These are phyloP conservation scores for Cyathus striatus DNA, from an alignment of 768 basidiomycete species.

Conservation along the genomic window DNA sequence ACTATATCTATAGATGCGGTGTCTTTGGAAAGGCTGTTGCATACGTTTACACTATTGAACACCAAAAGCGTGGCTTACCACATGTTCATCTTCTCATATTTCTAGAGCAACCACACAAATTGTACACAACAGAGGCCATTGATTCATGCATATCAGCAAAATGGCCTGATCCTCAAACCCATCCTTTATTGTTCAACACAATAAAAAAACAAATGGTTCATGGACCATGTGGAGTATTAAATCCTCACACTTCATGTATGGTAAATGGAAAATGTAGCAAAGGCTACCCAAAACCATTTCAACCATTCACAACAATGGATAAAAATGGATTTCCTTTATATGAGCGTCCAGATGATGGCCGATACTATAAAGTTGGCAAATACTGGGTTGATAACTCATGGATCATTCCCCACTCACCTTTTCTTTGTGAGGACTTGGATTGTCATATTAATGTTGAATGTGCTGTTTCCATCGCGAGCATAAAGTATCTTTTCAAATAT, in stretches of 20 bases:
- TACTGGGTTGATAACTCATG: neutral
- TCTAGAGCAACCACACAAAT: neutral
- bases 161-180: conserved; percentile 28
- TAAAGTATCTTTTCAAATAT: conserved; percentile 43
- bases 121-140: neutral
- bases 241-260: conserved; percentile 32
- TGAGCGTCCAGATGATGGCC: conserved; percentile 22
- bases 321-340: conserved; percentile 17
- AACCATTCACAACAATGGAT: conserved; percentile 11
- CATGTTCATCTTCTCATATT: conserved; percentile 45
- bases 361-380: conserved; percentile 7
- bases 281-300: conserved; percentile 24
- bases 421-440: neutral
- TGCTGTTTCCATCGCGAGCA: conserved; percentile 19
- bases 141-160: conserved; percentile 19
- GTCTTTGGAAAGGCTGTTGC: conserved; percentile 38
- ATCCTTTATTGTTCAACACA: conserved; percentile 25
- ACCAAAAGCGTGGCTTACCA: conserved; percentile 52
- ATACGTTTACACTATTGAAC: conserved; percentile 49
- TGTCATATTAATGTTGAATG: neutral
- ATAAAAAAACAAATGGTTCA: conserved; percentile 30
- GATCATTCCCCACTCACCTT: neutral
- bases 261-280: conserved; percentile 23
- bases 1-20: conserved; percentile 30
- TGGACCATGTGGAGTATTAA: conserved; percentile 28